Conservation (phyloP, 768 basidiomycete genomes). For the Russula compacta region DNA sequence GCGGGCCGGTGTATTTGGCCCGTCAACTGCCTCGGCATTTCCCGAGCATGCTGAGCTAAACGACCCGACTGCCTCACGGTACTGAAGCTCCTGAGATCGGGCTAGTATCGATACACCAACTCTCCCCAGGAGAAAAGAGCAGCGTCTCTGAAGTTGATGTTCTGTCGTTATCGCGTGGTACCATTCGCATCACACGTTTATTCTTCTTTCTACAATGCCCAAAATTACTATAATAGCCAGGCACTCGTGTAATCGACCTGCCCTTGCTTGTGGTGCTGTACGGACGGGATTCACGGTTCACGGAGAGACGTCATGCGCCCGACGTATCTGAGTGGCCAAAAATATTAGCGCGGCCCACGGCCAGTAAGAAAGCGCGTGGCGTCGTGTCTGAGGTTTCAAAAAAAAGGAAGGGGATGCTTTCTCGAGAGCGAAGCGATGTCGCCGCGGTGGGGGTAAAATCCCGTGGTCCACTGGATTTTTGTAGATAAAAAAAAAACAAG, state of each 20-base stretch:
- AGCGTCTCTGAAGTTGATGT: neutral
- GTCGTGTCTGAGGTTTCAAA: too few species aligned
- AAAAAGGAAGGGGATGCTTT: too few species aligned
- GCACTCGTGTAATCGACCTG: neutral
- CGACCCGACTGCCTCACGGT: too few species aligned
- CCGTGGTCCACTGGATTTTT: too few species aligned
- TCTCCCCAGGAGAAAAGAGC: too few species aligned
- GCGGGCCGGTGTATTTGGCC: neutral
- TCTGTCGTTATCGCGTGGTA: neutral
- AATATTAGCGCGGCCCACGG: neutral
- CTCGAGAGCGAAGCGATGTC: too few species aligned
- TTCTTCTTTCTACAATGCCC: neutral
- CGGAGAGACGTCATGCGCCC: neutral
- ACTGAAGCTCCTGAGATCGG: too few species aligned
- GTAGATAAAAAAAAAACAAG: too few species aligned
- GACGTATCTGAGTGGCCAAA: neutral
- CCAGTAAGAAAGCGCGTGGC: neutral
- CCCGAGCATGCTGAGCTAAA: neutral
- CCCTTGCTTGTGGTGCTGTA: neutral
- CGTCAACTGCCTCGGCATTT: neutral
- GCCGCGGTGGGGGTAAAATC: too few species aligned
- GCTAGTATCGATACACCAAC: neutral
- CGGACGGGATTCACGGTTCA: neutral
- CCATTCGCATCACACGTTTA: neutral
- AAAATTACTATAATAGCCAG: neutral